These are phyloP conservation scores for Didymella keratinophila DNA, from an alignment of 2,329 filamentous ascomycete genomes.

Conservation along the genomic window DNA sequence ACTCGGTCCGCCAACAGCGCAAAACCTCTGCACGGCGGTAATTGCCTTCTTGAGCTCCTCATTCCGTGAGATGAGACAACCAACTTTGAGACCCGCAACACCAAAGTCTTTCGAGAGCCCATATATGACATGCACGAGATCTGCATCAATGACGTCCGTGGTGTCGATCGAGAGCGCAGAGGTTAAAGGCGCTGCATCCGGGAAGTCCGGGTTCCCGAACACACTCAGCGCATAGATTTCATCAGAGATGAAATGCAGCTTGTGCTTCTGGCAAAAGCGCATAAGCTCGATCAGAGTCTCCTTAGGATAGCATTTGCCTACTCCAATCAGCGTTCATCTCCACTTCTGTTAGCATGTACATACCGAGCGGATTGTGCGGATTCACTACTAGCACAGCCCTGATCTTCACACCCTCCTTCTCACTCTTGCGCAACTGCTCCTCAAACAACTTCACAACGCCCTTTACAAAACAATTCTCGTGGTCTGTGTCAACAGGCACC, in stretches of 20 bases:
- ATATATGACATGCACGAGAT: slow-evolving; percentile 61
- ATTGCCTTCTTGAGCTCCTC: slow-evolving; percentile 25
- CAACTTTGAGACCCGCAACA: slow-evolving; percentile 56
- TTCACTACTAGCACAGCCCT: slow-evolving; percentile 8
- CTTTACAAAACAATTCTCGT: slow-evolving; percentile 23
- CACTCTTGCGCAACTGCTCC: not conserved
- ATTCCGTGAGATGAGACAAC: slow-evolving; percentile 30
- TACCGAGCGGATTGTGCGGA: slow-evolving; percentile 15
- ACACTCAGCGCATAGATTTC: slow-evolving; percentile 67
- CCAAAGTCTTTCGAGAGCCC: slow-evolving; percentile 60
- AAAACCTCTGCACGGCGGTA: slow-evolving; percentile 48
- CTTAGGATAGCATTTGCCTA: slow-evolving; percentile 43
- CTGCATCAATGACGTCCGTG: slow-evolving; percentile 55
- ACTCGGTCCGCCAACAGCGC: slow-evolving; percentile 27
- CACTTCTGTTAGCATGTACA: not conserved
- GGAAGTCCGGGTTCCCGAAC: slow-evolving; percentile 34
- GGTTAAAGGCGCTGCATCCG: slow-evolving; percentile 28
- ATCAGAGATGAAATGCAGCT: slow-evolving; percentile 64
- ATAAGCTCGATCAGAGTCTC: slow-evolving; percentile 54
- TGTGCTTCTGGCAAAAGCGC: slow-evolving; percentile 59
- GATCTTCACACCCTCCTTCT: not conserved
- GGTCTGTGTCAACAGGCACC: slow-evolving; percentile 26
- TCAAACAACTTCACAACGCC: not conserved
- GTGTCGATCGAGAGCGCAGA: slow-evolving; percentile 33
- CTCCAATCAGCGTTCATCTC: not conserved